phyloP scores from a whole-genome alignment of 257 asterid species.

The Jaltomata sinuosa region DNA sequence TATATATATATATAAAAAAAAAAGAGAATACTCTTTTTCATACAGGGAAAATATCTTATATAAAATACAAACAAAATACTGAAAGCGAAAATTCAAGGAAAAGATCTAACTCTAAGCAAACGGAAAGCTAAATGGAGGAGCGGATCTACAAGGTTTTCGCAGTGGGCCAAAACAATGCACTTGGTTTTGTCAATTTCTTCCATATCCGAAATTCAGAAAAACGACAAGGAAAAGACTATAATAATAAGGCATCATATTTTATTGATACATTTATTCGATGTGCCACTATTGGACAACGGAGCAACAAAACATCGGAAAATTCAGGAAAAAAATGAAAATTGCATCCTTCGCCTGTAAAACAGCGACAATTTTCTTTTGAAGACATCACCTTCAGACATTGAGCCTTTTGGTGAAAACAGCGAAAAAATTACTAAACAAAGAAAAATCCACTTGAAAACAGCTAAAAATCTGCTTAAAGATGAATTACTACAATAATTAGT shows the following conservation, averaged over 20 bases:
- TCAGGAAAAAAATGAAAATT: neutral
- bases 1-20: too few relatives aligned
- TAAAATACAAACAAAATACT: neutral
- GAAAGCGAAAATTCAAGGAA: neutral
- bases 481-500: neutral
- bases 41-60: too few relatives aligned
- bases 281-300: neutral
- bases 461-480: neutral
- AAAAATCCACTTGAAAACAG: neutral
- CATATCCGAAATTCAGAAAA: neutral
- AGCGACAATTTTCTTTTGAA: too few relatives aligned
- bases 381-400: too few relatives aligned
- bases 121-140: neutral
- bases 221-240: neutral
- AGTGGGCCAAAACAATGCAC: neutral
- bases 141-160: neutral
- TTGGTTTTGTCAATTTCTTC: neutral
- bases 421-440: neutral
- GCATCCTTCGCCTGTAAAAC: neutral
- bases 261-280: neutral
- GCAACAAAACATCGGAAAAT: neutral
- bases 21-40: too few relatives aligned
- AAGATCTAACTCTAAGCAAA: slow-evolving; percentile 16
- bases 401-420: too few relatives aligned
- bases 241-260: neutral